Evolutionary conservation across 2,329 filamentous ascomycete genomes (phyloP).

Genomic region (Colletotrichum tamarilloi): DNA sequence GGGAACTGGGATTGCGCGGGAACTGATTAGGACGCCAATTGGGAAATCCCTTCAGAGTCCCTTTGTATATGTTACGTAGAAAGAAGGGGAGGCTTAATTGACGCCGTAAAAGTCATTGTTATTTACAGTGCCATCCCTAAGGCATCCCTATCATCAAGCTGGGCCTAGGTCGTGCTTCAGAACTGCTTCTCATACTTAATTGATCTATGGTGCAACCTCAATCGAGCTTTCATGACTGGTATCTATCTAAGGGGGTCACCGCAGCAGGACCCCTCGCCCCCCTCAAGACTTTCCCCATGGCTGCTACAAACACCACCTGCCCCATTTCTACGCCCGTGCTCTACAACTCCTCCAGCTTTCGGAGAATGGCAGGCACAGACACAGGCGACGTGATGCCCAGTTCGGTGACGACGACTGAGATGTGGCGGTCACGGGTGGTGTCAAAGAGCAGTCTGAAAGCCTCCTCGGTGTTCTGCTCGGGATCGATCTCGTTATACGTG

Average conservation of each 20-base stretch:
- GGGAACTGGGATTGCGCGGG: background rate
- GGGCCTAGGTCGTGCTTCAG: background rate
- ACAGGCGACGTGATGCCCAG: conserved; percentile 87
- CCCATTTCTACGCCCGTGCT: conserved; percentile 12
- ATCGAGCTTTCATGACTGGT: conserved; percentile 18
- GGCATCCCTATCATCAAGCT: background rate
- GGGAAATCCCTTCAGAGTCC: background rate
- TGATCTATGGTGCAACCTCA: conserved; percentile 12
- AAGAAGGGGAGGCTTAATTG: conserved; percentile 22
- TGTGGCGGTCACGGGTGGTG: conserved; percentile 86
- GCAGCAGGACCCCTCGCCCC: background rate
- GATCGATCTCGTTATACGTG: conserved; percentile 92
- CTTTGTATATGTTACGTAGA: conserved; percentile 25
- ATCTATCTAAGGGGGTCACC: conserved; percentile 9
- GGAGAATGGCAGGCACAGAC: conserved; percentile 76
- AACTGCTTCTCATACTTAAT: background rate
- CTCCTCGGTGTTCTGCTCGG: conserved; percentile 69
- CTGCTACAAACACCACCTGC: background rate
- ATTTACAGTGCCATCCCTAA: background rate
- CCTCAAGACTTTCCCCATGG: background rate
- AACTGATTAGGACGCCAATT: background rate
- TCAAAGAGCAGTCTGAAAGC: conserved; percentile 83
- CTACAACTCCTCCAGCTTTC: conserved; percentile 68
- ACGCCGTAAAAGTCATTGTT: conserved; percentile 23
- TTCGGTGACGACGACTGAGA: conserved; percentile 92